These are phyloP conservation scores for Cladophialophora yegresii DNA, from an alignment of 2,329 filamentous ascomycete genomes.

Conservation along the genomic window DNA sequence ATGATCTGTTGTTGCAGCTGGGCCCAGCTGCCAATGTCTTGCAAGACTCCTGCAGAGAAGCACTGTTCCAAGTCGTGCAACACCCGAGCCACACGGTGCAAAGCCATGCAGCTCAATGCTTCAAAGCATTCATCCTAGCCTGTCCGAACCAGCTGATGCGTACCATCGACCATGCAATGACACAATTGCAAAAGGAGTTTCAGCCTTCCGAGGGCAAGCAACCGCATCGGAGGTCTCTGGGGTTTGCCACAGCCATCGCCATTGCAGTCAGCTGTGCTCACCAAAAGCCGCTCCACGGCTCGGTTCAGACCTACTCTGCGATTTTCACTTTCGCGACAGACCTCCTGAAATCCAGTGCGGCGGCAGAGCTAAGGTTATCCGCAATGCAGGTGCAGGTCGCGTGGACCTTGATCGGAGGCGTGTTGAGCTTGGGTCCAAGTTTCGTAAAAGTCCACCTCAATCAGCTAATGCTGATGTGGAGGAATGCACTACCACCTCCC, in stretches of 20 bases:
- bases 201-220: constrained; percentile 59
- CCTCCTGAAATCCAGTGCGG: constrained; percentile 86
- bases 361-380: constrained; percentile 85
- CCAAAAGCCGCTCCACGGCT: constrained; percentile 85
- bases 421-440: constrained; percentile 95
- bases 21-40: constrained; percentile 79
- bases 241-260: constrained; percentile 87
- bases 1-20: constrained; percentile 74
- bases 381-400: constrained; percentile 96
- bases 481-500: constrained; percentile 92
- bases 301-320: constrained; percentile 90
- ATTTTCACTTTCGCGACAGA: constrained; percentile 90
- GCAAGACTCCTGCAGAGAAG: constrained; percentile 81
- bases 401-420: constrained; percentile 92
- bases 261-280: constrained; percentile 88
- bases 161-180: constrained; percentile 93
- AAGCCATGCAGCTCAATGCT: constrained; percentile 79
- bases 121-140: constrained; percentile 83
- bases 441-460: constrained; percentile 98
- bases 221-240: constrained; percentile 79
- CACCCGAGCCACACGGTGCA: constrained; percentile 97
- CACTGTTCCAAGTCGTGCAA: constrained; percentile 82
- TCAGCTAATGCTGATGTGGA: constrained; percentile 91
- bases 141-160: constrained; percentile 90
- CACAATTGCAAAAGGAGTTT: constrained; percentile 85